Conservation (phyloP, 345 rosid genomes). For the Citrus cavaleriei region DNA sequence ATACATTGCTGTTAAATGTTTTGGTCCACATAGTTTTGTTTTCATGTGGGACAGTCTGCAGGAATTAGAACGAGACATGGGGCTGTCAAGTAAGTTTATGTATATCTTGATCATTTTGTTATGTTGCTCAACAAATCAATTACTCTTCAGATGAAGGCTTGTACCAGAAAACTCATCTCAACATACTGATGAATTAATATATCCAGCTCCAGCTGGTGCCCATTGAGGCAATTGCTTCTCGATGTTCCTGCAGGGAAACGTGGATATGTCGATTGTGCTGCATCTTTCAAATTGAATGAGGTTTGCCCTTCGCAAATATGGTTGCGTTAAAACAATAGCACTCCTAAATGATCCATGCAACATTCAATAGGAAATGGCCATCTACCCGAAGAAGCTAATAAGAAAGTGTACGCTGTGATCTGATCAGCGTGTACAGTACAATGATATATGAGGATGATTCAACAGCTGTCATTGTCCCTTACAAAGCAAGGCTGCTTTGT, state of each 20-base stretch:
- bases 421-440: neutral
- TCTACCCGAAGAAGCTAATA: no score
- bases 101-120: slow-evolving; percentile 45
- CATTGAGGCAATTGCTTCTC: slow-evolving; percentile 21
- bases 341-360: neutral
- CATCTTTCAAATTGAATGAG: no score
- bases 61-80: slow-evolving; percentile 92
- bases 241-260: no score
- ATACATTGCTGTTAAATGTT: neutral
- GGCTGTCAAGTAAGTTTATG: slow-evolving; percentile 66
- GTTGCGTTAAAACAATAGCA: neutral
- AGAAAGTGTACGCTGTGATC: neutral
- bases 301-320: no score
- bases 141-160: slow-evolving; percentile 56
- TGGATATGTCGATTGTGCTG: no score
- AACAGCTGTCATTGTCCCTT: slow-evolving; percentile 38
- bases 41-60: slow-evolving; percentile 38
- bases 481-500: slow-evolving; percentile 30
- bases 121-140: slow-evolving; percentile 7
- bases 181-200: slow-evolving; percentile 77
- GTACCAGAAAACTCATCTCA: slow-evolving; percentile 93
- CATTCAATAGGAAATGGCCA: neutral
- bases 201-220: slow-evolving; percentile 75
- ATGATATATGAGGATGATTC: neutral
- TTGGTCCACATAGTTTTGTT: neutral